These are phyloP conservation scores for Gossypium trilobum DNA, from an alignment of 441 rosid species.

Conservation along the genomic window DNA sequence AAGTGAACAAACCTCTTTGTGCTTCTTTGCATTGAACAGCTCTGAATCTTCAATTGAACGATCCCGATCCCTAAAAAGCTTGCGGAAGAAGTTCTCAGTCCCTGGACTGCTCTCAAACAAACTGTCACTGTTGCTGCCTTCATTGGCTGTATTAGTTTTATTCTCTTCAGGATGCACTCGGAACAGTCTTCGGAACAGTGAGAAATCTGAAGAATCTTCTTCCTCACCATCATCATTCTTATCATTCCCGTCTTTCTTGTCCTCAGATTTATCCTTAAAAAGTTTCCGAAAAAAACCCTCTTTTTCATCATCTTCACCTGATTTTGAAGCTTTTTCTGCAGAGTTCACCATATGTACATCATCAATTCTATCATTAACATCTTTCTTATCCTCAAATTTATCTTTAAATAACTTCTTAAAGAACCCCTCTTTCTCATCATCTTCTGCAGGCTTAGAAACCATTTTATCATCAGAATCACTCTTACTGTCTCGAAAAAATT, in stretches of 20 bases:
- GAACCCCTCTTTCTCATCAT: constrained; percentile 82
- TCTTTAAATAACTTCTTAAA: constrained; percentile 73
- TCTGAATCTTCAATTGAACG: constrained; percentile 89
- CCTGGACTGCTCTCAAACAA: constrained; percentile 86
- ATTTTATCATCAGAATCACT: constrained; percentile 27
- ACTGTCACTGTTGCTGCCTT: constrained; percentile 38
- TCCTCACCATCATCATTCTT: constrained; percentile 55
- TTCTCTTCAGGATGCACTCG: constrained; percentile 90
- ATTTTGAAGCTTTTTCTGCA: constrained; percentile 59
- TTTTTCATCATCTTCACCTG: constrained; percentile 72
- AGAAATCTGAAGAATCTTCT: constrained; percentile 78
- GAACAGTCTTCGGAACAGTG: constrained; percentile 70
- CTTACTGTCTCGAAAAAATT: constrained; percentile 54
- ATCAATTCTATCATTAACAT: constrained; percentile 37
- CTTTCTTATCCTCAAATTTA: constrained; percentile 68
- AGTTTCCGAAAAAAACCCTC: constrained; percentile 78
- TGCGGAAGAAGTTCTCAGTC: constrained; percentile 88
- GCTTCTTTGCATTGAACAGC: constrained; percentile 68
- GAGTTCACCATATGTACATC: constrained; percentile 25
- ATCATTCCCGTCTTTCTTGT: constrained; percentile 68
- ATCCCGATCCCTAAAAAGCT: constrained; percentile 87
- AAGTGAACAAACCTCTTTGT: constrained; percentile 48
- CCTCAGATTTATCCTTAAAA: constrained; percentile 76
- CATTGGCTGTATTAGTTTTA: constrained; percentile 42
- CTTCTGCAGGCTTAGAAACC: constrained; percentile 54